A percentile compares a stretch with the other conserved stretches of the same genome.
These are phyloP conservation scores for Aphanoascus verrucosus DNA, from an alignment of 2,329 filamentous ascomycete species.

Conservation along the genomic window DNA sequence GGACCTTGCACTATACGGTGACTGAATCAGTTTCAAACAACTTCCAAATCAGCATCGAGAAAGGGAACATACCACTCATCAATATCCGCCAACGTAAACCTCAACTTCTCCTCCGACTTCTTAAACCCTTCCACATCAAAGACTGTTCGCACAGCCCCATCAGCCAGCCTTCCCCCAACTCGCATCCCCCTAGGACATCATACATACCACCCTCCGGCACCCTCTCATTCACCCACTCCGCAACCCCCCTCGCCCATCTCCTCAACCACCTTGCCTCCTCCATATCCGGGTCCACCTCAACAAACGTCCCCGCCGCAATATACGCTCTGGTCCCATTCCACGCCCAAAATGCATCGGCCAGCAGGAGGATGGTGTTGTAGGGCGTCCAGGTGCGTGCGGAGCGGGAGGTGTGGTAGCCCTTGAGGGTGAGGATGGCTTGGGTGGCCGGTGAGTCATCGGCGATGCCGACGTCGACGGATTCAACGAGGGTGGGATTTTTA, in stretches of 20 bases:
- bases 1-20: not conserved
- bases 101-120: conserved; percentile 5
- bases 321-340: conserved; percentile 26
- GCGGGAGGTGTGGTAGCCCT: conserved; percentile 30
- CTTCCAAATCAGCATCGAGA: not conserved
- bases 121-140: conserved; percentile 15
- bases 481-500: conserved; percentile 26
- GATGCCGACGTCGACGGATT: conserved; percentile 36
- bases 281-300: conserved; percentile 41
- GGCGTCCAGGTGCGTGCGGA: conserved; percentile 31
- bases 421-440: conserved; percentile 39
- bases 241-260: conserved; percentile 33
- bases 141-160: conserved; percentile 2
- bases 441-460: conserved; percentile 42
- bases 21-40: not conserved
- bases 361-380: conserved; percentile 34
- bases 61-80: conserved; percentile 15
- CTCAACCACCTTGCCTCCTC: conserved; percentile 38
- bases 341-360: conserved; percentile 32
- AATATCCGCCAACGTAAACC: conserved; percentile 16
- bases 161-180: not conserved
- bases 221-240: conserved; percentile 37
- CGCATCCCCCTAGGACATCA: not conserved
- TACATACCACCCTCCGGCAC: conserved; percentile 29
- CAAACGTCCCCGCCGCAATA: conserved; percentile 33